phyloP scores from a whole-genome alignment of 2,329 filamentous ascomycete species.

The Sporothrix humicola region DNA sequence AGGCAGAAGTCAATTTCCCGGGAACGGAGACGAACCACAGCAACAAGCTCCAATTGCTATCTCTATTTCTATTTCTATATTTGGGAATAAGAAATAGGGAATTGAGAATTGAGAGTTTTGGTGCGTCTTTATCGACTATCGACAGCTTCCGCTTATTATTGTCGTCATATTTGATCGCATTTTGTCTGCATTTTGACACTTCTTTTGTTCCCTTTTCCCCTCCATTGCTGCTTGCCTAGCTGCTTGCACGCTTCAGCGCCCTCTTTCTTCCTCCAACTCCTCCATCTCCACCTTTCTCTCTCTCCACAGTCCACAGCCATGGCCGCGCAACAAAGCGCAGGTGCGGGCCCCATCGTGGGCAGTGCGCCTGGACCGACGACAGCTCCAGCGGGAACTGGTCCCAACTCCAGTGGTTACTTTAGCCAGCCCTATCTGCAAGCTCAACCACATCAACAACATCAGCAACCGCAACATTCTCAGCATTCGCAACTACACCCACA shows the following conservation, averaged over 20 bases:
- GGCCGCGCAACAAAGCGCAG: background rate
- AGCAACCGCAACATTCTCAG: constrained; percentile 31
- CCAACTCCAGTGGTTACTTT: constrained; percentile 42
- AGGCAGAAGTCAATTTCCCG: constrained; percentile 18
- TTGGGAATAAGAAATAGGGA: background rate
- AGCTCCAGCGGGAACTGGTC: background rate
- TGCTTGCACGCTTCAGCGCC: background rate
- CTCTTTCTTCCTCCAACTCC: background rate
- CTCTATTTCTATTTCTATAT: background rate
- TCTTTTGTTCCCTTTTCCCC: background rate
- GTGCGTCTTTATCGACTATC: background rate
- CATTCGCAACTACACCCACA: constrained; percentile 25
- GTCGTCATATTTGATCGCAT: background rate
- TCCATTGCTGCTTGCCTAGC: background rate
- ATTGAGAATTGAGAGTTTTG: background rate
- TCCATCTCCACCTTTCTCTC: background rate
- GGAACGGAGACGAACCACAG: background rate
- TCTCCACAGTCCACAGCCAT: too few species aligned
- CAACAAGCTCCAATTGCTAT: background rate
- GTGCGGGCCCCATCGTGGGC: constrained; percentile 21
- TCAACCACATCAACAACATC: constrained; percentile 35
- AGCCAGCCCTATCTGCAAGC: constrained; percentile 41
- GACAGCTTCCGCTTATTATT: background rate
- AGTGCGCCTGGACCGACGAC: background rate
- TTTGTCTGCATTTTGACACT: too few species aligned